Conservation (phyloP, 768 basidiomycete genomes). For the Hericium erinaceus region DNA sequence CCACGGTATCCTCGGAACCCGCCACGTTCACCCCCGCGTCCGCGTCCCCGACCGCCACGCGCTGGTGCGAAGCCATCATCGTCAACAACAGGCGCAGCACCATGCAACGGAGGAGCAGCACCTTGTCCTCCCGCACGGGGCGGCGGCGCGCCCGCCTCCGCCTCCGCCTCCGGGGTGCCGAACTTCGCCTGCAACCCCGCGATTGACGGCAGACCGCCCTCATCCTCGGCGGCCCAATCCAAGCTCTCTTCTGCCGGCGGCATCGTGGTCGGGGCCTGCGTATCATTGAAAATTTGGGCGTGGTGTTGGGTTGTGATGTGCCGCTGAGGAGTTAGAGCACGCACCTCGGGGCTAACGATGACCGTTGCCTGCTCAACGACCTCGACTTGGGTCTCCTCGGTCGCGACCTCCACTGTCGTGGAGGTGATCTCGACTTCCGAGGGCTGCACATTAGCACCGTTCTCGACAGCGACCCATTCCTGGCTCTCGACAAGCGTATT, state of each 20-base stretch:
- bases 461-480: constrained; percentile 10
- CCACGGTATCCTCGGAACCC: constrained; percentile 24
- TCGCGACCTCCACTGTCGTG: background rate
- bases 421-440: background rate
- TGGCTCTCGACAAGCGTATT: constrained; percentile 18
- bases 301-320: background rate
- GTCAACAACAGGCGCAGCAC: constrained; percentile 26
- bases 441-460: background rate
- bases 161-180: constrained; percentile 46
- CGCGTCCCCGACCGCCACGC: constrained; percentile 13
- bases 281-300: no score
- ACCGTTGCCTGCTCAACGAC: constrained; percentile 2
- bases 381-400: background rate
- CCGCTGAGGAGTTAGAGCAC: background rate
- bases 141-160: constrained; percentile 23
- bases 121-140: constrained; percentile 2
- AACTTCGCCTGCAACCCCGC: constrained; percentile 69
- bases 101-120: background rate
- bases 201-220: constrained; percentile 68
- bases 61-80: constrained; percentile 51
- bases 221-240: constrained; percentile 83
- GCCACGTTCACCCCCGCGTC: constrained; percentile 32
- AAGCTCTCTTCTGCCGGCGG: constrained; percentile 29
- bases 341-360: background rate
- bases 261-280: no score